These are phyloP conservation scores for Fusarium virguliforme DNA, from an alignment of 2,329 filamentous ascomycete species.

Conservation along the genomic window DNA sequence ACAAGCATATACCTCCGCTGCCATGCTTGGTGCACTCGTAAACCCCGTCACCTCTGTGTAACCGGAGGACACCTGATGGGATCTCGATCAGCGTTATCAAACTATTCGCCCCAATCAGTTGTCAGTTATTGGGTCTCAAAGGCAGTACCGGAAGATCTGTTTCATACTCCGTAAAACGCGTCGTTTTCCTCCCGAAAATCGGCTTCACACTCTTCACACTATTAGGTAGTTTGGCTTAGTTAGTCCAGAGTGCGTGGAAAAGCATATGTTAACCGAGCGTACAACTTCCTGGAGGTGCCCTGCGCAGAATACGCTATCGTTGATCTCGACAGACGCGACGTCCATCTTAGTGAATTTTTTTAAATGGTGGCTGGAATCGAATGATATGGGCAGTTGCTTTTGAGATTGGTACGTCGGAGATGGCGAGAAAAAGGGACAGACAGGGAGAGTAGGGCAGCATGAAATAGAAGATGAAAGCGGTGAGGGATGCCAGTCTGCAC, in stretches of 20 bases:
- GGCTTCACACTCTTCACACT: not conserved
- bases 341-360: not conserved
- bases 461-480: not conserved
- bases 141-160: not conserved
- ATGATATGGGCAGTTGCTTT: not conserved
- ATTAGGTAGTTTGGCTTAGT: not conserved
- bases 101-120: not conserved
- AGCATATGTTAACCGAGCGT: too few relatives aligned
- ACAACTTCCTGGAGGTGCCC: not conserved
- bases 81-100: not conserved
- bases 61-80: not conserved
- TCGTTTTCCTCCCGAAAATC: conserved; percentile 2
- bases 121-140: too few relatives aligned
- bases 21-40: not conserved
- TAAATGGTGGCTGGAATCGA: not conserved
- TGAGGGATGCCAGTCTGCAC: not conserved
- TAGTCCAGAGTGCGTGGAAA: not conserved
- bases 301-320: not conserved
- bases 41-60: not conserved
- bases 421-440: not conserved
- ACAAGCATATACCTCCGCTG: not conserved
- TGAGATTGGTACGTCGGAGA: not conserved
- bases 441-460: not conserved
- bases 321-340: not conserved
- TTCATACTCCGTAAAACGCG: conserved; percentile 1